Evolutionary conservation across 2,329 filamentous ascomycete species (phyloP).

Genomic region (Colletotrichum sp.): DNA sequence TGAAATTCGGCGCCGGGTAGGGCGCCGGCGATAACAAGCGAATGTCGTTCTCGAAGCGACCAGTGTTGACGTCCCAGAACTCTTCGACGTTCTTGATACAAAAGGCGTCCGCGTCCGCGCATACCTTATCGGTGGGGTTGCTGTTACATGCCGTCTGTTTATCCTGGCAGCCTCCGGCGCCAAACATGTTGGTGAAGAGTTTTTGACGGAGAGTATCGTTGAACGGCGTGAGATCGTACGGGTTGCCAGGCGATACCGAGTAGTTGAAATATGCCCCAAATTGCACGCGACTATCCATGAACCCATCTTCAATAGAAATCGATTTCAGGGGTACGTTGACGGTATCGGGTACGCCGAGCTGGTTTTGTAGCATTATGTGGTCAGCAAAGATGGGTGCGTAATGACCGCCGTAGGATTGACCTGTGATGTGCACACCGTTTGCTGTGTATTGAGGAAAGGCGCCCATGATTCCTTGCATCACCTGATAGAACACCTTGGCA

Average conservation of each 20-base stretch:
- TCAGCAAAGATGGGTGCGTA: conserved; percentile 7
- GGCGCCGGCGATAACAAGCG: neutral
- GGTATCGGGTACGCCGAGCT: neutral
- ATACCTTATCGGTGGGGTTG: neutral
- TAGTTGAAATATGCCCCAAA: conserved; percentile 13
- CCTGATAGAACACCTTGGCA: neutral
- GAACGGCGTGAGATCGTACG: neutral
- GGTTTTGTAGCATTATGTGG: neutral
- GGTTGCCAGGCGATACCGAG: neutral
- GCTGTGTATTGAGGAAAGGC: neutral
- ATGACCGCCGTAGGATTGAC: conserved; percentile 10
- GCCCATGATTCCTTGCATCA: conserved; percentile 7
- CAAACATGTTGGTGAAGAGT: neutral
- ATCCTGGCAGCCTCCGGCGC: neutral
- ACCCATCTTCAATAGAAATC: conserved; percentile 8
- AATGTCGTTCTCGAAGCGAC: neutral
- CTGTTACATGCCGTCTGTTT: neutral
- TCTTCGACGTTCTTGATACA: neutral
- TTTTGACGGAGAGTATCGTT: conserved; percentile 1
- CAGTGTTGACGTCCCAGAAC: neutral
- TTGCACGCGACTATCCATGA: conserved; percentile 9
- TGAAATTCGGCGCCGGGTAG: neutral
- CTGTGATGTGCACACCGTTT: neutral
- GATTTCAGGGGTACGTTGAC: neutral
- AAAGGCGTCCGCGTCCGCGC: neutral